A percentile compares a stretch with the other conserved stretches of the same genome.
These are phyloP conservation scores for Leccinum fibrillosum DNA, from an alignment of 768 basidiomycete species.

Conservation along the genomic window DNA sequence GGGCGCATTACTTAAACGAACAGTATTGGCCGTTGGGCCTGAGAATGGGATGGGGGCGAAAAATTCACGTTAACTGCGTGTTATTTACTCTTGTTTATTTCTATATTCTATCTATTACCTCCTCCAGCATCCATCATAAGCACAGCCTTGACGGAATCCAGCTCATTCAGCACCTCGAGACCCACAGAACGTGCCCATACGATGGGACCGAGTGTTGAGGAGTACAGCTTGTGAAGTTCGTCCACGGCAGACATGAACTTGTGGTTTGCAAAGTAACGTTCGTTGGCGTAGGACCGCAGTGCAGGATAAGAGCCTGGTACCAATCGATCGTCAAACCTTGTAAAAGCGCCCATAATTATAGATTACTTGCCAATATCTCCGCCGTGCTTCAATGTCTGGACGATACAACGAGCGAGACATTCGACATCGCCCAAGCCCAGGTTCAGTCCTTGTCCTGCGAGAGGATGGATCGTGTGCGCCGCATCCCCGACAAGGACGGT, in stretches of 20 bases:
- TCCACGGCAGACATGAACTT: conserved; percentile 80
- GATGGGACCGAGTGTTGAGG: conserved; percentile 40
- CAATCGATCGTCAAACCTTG: not conserved
- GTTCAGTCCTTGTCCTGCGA: conserved; percentile 96
- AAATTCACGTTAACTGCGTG: too few species aligned
- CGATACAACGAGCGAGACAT: conserved; percentile 63
- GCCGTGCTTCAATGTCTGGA: conserved; percentile 54
- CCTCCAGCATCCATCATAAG: too few species aligned
- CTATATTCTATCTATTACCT: too few species aligned
- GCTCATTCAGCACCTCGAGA: too few species aligned
- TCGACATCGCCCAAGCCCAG: conserved; percentile 88
- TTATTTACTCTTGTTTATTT: too few species aligned
- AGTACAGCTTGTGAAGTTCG: conserved; percentile 89
- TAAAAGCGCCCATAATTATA: not conserved
- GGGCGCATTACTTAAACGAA: too few species aligned
- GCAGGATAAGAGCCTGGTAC: conserved; percentile 67
- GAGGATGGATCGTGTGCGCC: conserved; percentile 91
- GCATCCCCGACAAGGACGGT: conserved; percentile 35
- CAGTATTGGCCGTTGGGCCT: too few species aligned
- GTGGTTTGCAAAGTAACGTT: conserved; percentile 86
- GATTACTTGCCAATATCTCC: conserved; percentile 72
- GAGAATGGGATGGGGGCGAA: too few species aligned
- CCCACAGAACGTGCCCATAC: too few species aligned
- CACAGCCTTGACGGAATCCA: too few species aligned
- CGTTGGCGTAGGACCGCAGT: conserved; percentile 71